Base-by-base conservation (phyloP, 805 yeast species). In the Schizosaccharomyces lindneri region DNA sequence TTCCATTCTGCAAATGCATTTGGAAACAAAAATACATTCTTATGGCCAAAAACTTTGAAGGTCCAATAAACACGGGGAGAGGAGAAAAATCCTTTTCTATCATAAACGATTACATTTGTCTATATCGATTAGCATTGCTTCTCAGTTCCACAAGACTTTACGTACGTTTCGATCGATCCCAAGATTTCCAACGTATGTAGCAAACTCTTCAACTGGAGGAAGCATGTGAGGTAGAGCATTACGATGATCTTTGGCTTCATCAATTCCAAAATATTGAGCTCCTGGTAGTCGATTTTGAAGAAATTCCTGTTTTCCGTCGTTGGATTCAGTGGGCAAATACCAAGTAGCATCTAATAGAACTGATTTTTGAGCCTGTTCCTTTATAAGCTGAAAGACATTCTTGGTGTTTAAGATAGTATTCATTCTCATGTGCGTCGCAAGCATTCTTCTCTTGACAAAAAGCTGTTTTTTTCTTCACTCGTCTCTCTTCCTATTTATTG, bases 21-120 rank as follows among this genome's bases (percentile, higher is more conserved):
- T 29, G 43, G 27, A 6, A 57, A 31, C 11, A 57, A 21, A 9
- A 21, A 39, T 13, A 57, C 60, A 39, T 57, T 17, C 15, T 57
- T 43, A 21, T 57, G 60, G 9, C 60, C 60, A 70, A 85, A 87
- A 0, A 84, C 74, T 46, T 81, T 77, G 67, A 93, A 78, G 66
- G 89, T 87, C 96, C 97, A 93, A 0, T 88, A 89, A 19, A 85
- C 94, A 65, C 98, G 78, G 48, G 97, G 95, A 1, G 89, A 81
- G 55, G 95, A 82, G 70, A 90, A 87, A 64, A 85, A 82, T 1
- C 95, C 95, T 60, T 78, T 77, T 65, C 82, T 81, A 71, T 93
- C 98, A 70, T 93, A 93, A 13, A 93, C 80, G 11, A 93, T 83
- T 48, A 93, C 69, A 15, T 75, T 72, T 65, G 89, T 68, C 59